phyloP scores from a whole-genome alignment of 331 rosid species.

The Saraca asoca region DNA sequence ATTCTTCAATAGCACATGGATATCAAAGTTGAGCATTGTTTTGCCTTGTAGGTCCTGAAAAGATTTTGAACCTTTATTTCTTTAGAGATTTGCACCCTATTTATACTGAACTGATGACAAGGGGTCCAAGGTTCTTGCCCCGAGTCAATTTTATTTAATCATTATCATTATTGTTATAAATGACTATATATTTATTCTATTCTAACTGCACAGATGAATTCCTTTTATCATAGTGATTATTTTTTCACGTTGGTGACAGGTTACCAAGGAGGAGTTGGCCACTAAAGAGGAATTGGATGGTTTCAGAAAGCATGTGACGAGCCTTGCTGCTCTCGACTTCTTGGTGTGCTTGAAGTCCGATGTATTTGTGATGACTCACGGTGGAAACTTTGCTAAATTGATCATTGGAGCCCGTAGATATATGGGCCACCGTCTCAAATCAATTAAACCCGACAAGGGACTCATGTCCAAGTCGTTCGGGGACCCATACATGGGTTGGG shows the following conservation, averaged over 20 bases:
- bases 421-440: conserved; percentile 90
- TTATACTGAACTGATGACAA: background rate
- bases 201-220: background rate
- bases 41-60: conserved; percentile 10
- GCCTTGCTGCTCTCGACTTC: conserved; percentile 99
- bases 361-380: conserved; percentile 99
- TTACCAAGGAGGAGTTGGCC: conserved; percentile 92
- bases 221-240: background rate
- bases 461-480: conserved; percentile 99
- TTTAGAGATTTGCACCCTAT: background rate
- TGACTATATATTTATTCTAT: conserved; percentile 10
- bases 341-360: conserved; percentile 98
- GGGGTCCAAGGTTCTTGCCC: background rate
- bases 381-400: conserved; percentile 97
- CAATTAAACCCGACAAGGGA: conserved; percentile 98
- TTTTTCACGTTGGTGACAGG: conserved; percentile 44
- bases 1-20: conserved; percentile 7
- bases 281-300: conserved; percentile 82
- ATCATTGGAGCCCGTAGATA: conserved; percentile 96
- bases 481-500: conserved; percentile 99
- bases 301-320: conserved; percentile 95
- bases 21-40: conserved; percentile 13
- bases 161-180: background rate
- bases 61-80: background rate
- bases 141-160: background rate